A percentile compares a stretch with the other conserved stretches of the same genome.
phyloP scores from a whole-genome alignment of 1,284 basidiomycete genomes.

The Tremellales sp. region DNA sequence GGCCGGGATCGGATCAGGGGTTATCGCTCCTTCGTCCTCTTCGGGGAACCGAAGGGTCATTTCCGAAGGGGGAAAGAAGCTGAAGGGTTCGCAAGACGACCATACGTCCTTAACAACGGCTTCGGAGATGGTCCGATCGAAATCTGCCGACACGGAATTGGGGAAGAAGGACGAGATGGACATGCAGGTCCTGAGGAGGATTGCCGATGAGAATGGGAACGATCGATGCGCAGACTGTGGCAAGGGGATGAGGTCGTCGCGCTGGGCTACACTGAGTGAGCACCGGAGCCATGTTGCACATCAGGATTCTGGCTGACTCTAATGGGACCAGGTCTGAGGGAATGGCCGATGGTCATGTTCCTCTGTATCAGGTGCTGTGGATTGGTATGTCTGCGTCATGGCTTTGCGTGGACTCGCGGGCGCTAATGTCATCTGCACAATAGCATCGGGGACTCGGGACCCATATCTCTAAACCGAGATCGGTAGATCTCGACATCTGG shows the following conservation, averaged over 20 bases:
- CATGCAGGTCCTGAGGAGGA: slow-evolving; percentile 38
- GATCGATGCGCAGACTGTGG: slow-evolving; percentile 51
- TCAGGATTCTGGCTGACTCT: neutral
- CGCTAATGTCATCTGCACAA: neutral
- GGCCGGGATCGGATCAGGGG: slow-evolving; percentile 33
- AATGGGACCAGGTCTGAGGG: slow-evolving; percentile 32
- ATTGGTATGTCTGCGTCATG: slow-evolving; percentile 17
- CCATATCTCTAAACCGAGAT: slow-evolving; percentile 53
- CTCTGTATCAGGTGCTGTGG: slow-evolving; percentile 55
- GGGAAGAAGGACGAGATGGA: slow-evolving; percentile 19
- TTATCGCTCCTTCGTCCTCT: neutral
- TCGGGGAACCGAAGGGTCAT: neutral
- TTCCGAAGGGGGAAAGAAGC: neutral
- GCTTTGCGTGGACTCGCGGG: neutral
- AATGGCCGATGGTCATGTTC: slow-evolving; percentile 51
- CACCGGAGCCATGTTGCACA: slow-evolving; percentile 10
- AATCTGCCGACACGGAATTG: slow-evolving; percentile 14
- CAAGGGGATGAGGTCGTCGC: slow-evolving; percentile 38
- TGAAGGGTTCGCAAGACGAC: slow-evolving; percentile 10
- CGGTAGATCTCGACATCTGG: slow-evolving; percentile 54
- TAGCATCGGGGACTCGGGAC: slow-evolving; percentile 53
- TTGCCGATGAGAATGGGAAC: slow-evolving; percentile 46
- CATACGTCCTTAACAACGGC: too few relatives aligned
- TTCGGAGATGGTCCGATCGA: slow-evolving; percentile 14
- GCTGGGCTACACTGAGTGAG: slow-evolving; percentile 48